Percentiles rank a stretch among this genome's conserved stretches.
Evolutionary conservation across 2,329 filamentous ascomycete species (phyloP).

Genomic region (Blastomyces percursus): DNA sequence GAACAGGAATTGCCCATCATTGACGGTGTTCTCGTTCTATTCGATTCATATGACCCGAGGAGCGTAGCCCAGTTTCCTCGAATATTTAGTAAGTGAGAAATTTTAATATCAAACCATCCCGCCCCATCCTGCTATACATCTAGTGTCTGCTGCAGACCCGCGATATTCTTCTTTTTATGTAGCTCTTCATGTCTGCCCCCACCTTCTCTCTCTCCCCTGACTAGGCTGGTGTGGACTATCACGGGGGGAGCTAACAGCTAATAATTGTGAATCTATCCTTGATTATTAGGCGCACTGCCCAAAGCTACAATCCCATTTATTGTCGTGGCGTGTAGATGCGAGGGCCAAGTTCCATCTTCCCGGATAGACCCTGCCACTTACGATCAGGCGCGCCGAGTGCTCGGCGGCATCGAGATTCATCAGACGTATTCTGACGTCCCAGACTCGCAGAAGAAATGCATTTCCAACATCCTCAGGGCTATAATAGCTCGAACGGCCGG

Average conservation of each 20-base stretch:
- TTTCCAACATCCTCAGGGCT: slow-evolving; percentile 63
- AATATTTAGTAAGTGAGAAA: slow-evolving; percentile 58
- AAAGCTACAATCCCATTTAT: slow-evolving; percentile 64
- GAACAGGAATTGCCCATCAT: slow-evolving; percentile 62
- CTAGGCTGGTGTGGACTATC: slow-evolving; percentile 12
- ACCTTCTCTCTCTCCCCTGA: neutral
- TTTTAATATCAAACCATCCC: slow-evolving; percentile 10
- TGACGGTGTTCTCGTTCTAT: slow-evolving; percentile 74
- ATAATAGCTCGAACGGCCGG: slow-evolving; percentile 58
- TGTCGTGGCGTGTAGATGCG: slow-evolving; percentile 83
- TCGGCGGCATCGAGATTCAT: slow-evolving; percentile 60
- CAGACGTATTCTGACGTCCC: slow-evolving; percentile 60
- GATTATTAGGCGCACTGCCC: slow-evolving; percentile 55
- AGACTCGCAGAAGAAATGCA: slow-evolving; percentile 62
- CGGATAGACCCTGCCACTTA: slow-evolving; percentile 60
- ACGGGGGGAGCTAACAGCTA: slow-evolving; percentile 1
- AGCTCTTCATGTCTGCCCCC: neutral
- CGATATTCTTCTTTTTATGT: neutral
- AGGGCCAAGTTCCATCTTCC: slow-evolving; percentile 58
- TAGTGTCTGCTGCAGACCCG: neutral
- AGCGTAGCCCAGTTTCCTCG: slow-evolving; percentile 65
- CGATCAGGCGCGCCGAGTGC: slow-evolving; percentile 50
- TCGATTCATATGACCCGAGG: slow-evolving; percentile 71
- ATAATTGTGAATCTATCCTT: slow-evolving; percentile 1
- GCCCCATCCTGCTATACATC: slow-evolving; percentile 12